Evolutionary conservation across 768 basidiomycete genomes (phyloP).

Genomic region (Lepiota venenata): DNA sequence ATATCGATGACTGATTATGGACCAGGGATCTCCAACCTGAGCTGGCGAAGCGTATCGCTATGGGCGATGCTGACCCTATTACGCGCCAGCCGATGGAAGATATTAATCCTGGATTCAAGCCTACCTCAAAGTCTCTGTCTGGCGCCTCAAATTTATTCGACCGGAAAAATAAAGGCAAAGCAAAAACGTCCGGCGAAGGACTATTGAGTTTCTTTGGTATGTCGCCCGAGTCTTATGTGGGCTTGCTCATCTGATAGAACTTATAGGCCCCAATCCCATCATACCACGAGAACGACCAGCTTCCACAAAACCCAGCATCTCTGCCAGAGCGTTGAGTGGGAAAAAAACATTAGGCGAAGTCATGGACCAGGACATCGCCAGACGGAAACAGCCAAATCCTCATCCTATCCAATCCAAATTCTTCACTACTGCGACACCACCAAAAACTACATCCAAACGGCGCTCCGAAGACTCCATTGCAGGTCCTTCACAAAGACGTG

Average conservation of each 20-base stretch:
- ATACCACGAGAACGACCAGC: slow-evolving; percentile 24
- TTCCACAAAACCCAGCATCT: slow-evolving; percentile 14
- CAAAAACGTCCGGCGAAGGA: slow-evolving; percentile 32
- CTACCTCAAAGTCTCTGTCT: slow-evolving; percentile 42
- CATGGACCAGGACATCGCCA: slow-evolving; percentile 60
- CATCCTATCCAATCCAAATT: slow-evolving; percentile 33
- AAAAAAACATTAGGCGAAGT: slow-evolving; percentile 72
- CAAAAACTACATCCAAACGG: slow-evolving; percentile 17
- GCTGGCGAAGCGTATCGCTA: slow-evolving; percentile 63
- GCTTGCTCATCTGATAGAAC: not conserved
- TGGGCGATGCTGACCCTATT: slow-evolving; percentile 70
- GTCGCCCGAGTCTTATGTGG: slow-evolving; percentile 14
- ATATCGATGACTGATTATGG: slow-evolving; percentile 9
- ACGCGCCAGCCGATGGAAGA: slow-evolving; percentile 70
- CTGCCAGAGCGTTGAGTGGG: slow-evolving; percentile 67
- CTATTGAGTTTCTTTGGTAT: slow-evolving; percentile 68
- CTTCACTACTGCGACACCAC: slow-evolving; percentile 20
- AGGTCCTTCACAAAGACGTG: slow-evolving; percentile 30
- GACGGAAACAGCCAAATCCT: slow-evolving; percentile 38
- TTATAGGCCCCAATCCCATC: slow-evolving; percentile 40
- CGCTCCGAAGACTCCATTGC: slow-evolving; percentile 17
- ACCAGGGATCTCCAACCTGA: slow-evolving; percentile 59
- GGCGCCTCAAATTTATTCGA: slow-evolving; percentile 19
- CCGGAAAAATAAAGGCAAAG: slow-evolving; percentile 48
- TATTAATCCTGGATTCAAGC: slow-evolving; percentile 65